A percentile compares a stretch with the other conserved stretches of the same genome.
Evolutionary conservation across 208 protist species (phyloP).

Genomic region (Leishmania braziliensis): DNA sequence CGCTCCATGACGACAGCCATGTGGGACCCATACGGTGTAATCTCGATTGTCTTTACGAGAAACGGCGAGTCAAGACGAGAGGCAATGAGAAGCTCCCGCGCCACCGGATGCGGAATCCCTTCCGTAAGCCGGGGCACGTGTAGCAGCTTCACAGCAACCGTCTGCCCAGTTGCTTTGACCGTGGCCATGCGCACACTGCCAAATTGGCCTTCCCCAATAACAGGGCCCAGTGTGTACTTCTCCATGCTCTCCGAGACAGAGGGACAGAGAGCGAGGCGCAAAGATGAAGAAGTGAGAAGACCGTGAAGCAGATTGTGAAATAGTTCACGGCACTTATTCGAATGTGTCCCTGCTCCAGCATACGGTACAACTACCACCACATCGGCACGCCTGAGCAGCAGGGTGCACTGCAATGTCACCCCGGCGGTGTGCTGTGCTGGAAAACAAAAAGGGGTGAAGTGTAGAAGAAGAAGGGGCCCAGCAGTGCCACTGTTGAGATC

Average conservation of each 20-base stretch:
- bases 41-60: constrained; percentile 68
- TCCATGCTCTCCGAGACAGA: constrained; percentile 44
- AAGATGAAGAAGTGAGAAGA: background rate
- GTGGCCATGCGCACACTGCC: constrained; percentile 63
- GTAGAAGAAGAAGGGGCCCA: background rate
- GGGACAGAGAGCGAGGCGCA: background rate
- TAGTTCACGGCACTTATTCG: background rate
- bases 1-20: constrained; percentile 85
- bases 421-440: background rate
- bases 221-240: constrained; percentile 48
- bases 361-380: background rate
- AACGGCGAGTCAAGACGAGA: constrained; percentile 52
- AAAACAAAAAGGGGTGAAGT: background rate
- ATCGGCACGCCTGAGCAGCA: too few species aligned
- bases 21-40: constrained; percentile 56
- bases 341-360: background rate
- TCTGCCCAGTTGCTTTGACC: constrained; percentile 51
- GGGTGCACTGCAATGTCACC: background rate
- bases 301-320: background rate
- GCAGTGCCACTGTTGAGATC: background rate
- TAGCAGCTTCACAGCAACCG: constrained; percentile 79
- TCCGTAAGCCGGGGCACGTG: constrained; percentile 50
- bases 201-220: constrained; percentile 83
- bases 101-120: constrained; percentile 83
- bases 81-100: constrained; percentile 71